These are phyloP conservation scores for Aspergillus felis DNA, from an alignment of 2,329 filamentous ascomycete genomes.

Conservation along the genomic window DNA sequence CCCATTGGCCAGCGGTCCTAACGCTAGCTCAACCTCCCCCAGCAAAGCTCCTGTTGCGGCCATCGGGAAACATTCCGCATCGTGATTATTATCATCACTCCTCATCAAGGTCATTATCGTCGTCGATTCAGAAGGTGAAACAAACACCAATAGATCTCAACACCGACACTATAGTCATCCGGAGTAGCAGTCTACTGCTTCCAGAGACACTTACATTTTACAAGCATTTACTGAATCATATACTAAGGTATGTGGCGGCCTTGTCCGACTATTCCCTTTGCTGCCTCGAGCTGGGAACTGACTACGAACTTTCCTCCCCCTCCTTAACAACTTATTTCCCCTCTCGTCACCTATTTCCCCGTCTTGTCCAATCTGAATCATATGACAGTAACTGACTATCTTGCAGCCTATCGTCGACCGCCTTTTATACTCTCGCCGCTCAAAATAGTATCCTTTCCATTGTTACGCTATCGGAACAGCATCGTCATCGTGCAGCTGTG, in stretches of 20 bases:
- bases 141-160: neutral
- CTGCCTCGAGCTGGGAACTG: neutral
- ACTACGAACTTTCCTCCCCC: constrained; percentile 2
- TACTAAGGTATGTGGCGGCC: neutral
- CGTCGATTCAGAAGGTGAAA: neutral
- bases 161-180: neutral
- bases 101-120: too few species aligned
- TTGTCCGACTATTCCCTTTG: constrained; percentile 12
- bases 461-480: constrained; percentile 8
- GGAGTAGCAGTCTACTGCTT: neutral
- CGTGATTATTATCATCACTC: neutral
- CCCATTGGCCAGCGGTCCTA: constrained; percentile 6
- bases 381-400: constrained; percentile 16
- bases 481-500: constrained; percentile 11
- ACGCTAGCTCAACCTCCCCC: constrained; percentile 4
- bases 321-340: constrained; percentile 1
- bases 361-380: constrained; percentile 7
- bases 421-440: constrained; percentile 6
- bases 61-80: neutral
- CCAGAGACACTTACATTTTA: neutral
- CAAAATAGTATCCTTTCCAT: constrained; percentile 9
- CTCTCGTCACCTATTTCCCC: constrained; percentile 9
- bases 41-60: neutral
- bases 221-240: neutral
- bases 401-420: constrained; percentile 14